A percentile compares a stretch with the other conserved stretches of the same genome.
These are phyloP conservation scores for Umbelopsis sp. DNA, from an alignment of 192 early-diverging fungal species.

Conservation along the genomic window DNA sequence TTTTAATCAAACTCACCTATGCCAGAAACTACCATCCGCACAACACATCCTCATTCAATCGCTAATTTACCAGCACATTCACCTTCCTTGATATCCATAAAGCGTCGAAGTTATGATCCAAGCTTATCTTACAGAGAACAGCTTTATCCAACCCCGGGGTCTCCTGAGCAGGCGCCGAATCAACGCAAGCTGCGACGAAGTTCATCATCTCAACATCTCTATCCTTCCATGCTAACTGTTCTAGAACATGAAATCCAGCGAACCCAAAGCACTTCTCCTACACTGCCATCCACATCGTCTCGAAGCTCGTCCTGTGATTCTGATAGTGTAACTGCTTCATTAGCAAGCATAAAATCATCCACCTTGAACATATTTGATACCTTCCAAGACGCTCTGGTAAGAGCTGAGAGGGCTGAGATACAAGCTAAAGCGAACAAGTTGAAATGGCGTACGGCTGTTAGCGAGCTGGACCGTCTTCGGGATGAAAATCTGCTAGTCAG, in stretches of 20 bases:
- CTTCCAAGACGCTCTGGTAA: neutral
- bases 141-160: neutral
- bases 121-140: neutral
- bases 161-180: neutral
- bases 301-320: neutral
- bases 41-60: neutral
- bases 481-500: conserved; percentile 18
- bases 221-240: neutral
- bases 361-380: neutral
- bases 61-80: neutral
- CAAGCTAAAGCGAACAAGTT: neutral
- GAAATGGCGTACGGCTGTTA: neutral
- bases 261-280: neutral
- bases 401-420: neutral
- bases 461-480: conserved; percentile 4
- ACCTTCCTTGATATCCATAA: neutral
- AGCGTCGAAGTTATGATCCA: neutral
- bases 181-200: neutral
- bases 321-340: neutral
- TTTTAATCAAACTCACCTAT: neutral
- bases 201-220: neutral
- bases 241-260: neutral
- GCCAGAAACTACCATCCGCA: neutral
- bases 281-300: neutral
- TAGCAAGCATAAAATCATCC: neutral